phyloP scores from a whole-genome alignment of 257 asterid genomes.

The Nicotiana tabacum region DNA sequence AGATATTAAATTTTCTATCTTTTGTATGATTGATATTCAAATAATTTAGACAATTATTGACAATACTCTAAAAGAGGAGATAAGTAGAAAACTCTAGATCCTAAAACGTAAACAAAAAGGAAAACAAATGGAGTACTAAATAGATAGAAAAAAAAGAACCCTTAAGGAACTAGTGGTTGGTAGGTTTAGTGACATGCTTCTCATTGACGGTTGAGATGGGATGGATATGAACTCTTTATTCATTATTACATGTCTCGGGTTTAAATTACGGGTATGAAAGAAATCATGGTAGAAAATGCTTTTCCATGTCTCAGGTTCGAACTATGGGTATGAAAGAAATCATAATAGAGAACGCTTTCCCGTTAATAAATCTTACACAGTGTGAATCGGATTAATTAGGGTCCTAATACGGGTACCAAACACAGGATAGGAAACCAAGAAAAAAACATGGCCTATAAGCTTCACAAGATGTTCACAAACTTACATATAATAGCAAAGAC shows the following conservation, averaged over 20 bases:
- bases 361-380: too few relatives aligned
- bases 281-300: background rate
- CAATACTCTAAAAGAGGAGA: background rate
- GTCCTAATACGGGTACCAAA: background rate
- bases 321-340: background rate
- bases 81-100: background rate
- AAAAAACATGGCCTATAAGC: background rate
- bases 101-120: background rate
- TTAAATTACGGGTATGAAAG: accelerated
- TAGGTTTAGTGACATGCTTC: background rate
- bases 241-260: too few relatives aligned
- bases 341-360: background rate
- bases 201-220: too few relatives aligned
- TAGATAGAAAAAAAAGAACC: too few relatives aligned
- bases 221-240: too few relatives aligned
- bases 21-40: background rate
- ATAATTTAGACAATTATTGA: background rate
- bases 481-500: background rate
- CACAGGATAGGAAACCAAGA: background rate
- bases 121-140: too few relatives aligned
- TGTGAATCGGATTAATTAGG: background rate
- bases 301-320: background rate
- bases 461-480: background rate
- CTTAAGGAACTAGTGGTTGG: background rate
- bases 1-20: background rate